These are phyloP conservation scores for Collybia sp. DNA, from an alignment of 768 basidiomycete genomes.

Conservation along the genomic window DNA sequence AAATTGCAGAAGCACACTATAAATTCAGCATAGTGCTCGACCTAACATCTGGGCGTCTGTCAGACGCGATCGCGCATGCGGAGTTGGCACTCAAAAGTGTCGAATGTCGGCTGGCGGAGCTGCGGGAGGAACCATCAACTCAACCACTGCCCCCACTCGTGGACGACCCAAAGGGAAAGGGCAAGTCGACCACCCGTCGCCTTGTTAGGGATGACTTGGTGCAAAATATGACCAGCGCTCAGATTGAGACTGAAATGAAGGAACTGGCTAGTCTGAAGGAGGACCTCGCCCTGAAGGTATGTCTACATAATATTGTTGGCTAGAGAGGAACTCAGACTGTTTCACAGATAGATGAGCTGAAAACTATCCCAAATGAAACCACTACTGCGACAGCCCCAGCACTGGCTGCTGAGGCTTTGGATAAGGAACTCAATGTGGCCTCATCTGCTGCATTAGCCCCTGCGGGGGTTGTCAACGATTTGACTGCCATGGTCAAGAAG, in stretches of 20 bases:
- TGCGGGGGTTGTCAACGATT: slow-evolving; percentile 62
- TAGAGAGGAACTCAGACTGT: neutral
- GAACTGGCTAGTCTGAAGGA: slow-evolving; percentile 72
- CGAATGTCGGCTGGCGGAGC: slow-evolving; percentile 58
- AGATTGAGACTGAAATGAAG: slow-evolving; percentile 75
- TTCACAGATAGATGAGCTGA: slow-evolving; percentile 85
- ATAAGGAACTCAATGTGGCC: slow-evolving; percentile 58
- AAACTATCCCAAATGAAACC: slow-evolving; percentile 66
- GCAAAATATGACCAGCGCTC: slow-evolving; percentile 63
- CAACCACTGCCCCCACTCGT: slow-evolving; percentile 28
- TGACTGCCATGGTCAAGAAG: slow-evolving; percentile 87
- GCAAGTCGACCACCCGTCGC: slow-evolving; percentile 49
- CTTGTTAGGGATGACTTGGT: slow-evolving; percentile 51
- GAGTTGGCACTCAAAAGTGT: slow-evolving; percentile 79
- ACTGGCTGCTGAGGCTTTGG: slow-evolving; percentile 66
- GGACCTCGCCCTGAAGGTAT: slow-evolving; percentile 82
- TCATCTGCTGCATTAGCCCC: slow-evolving; percentile 27
- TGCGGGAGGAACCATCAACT: slow-evolving; percentile 41
- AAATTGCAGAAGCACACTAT: slow-evolving; percentile 92
- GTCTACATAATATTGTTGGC: slow-evolving; percentile 1
- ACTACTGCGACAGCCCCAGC: slow-evolving; percentile 56
- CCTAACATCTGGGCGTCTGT: slow-evolving; percentile 78
- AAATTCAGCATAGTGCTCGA: slow-evolving; percentile 93
- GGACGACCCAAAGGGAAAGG: slow-evolving; percentile 61
- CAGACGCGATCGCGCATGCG: slow-evolving; percentile 79